Conservation (phyloP, 2,329 filamentous ascomycete genomes). For the Pezicula rhizophila region DNA sequence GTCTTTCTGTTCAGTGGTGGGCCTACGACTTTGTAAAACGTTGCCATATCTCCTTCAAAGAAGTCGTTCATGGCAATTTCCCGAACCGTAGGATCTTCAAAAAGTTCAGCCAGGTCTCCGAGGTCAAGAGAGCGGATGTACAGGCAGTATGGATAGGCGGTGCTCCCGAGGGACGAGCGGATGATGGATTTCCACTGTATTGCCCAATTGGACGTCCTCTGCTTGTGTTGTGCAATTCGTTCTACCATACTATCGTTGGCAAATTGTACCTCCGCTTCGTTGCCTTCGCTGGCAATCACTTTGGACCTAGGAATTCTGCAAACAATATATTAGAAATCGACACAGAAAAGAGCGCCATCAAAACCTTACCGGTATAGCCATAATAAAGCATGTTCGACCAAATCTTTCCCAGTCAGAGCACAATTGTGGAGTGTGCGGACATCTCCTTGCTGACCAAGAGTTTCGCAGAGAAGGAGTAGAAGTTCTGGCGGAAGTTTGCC, state of each 20-base stretch:
- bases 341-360: neutral
- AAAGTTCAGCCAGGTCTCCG: slow-evolving; percentile 51
- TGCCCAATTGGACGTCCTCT: slow-evolving; percentile 44
- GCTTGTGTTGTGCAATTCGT: slow-evolving; percentile 11
- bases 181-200: slow-evolving; percentile 64
- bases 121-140: slow-evolving; percentile 62
- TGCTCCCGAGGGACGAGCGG: slow-evolving; percentile 55
- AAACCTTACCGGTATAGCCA: slow-evolving; percentile 53
- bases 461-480: slow-evolving; percentile 53
- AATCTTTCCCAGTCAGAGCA: slow-evolving; percentile 45
- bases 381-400: slow-evolving; percentile 53
- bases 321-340: slow-evolving; percentile 13
- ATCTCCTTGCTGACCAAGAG: slow-evolving; percentile 48
- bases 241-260: slow-evolving; percentile 11
- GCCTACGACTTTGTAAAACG: slow-evolving; percentile 26
- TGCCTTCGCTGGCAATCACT: slow-evolving; percentile 35
- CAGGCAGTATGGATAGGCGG: slow-evolving; percentile 62
- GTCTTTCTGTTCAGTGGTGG: slow-evolving; percentile 21
- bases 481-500: slow-evolving; percentile 41
- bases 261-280: slow-evolving; percentile 36
- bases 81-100: slow-evolving; percentile 43
- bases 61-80: slow-evolving; percentile 27
- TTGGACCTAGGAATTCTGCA: slow-evolving; percentile 43
- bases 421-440: slow-evolving; percentile 56
- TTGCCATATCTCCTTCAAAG: slow-evolving; percentile 34